These are phyloP conservation scores for Monosporascus sp. DNA, from an alignment of 2,329 filamentous ascomycete species.

Conservation along the genomic window DNA sequence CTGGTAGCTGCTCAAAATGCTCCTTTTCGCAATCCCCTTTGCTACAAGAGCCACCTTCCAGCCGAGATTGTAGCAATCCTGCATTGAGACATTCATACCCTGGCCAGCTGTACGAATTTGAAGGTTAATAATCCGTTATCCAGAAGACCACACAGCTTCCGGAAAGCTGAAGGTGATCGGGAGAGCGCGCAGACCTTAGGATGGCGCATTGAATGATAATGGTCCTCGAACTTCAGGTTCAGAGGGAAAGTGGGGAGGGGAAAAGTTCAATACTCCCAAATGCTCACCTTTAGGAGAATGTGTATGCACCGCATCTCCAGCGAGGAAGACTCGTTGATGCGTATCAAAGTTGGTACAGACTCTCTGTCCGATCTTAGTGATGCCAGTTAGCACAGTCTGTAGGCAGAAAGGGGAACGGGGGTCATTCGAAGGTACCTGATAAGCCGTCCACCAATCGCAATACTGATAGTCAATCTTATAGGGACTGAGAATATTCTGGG, in stretches of 20 bases:
- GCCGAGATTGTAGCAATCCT: conserved; percentile 57
- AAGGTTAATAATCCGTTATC: no score
- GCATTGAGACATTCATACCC: conserved; percentile 58
- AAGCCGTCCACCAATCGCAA: conserved; percentile 63
- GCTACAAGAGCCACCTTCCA: conserved; percentile 33
- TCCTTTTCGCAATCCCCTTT: conserved; percentile 36
- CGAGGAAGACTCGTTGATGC: conserved; percentile 16
- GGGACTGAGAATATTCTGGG: conserved; percentile 53
- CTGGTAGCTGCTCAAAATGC: conserved; percentile 34
- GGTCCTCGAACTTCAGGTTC: no score
- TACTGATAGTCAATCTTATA: conserved; percentile 59
- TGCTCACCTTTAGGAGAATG: conserved; percentile 55
- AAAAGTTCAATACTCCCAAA: no score
- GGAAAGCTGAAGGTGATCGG: no score
- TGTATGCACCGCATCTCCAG: conserved; percentile 66
- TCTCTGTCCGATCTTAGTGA: conserved; percentile 55
- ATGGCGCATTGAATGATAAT: no score
- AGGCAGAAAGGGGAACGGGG: not conserved
- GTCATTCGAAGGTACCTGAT: conserved; percentile 42
- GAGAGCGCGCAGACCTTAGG: no score
- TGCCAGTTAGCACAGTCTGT: not conserved
- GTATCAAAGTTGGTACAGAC: not conserved
- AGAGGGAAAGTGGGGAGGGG: no score
- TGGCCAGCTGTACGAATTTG: conserved; percentile 48
- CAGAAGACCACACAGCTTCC: no score